Evolutionary conservation across 2,329 filamentous ascomycete species (phyloP).

Genomic region (Fusarium camptoceras): DNA sequence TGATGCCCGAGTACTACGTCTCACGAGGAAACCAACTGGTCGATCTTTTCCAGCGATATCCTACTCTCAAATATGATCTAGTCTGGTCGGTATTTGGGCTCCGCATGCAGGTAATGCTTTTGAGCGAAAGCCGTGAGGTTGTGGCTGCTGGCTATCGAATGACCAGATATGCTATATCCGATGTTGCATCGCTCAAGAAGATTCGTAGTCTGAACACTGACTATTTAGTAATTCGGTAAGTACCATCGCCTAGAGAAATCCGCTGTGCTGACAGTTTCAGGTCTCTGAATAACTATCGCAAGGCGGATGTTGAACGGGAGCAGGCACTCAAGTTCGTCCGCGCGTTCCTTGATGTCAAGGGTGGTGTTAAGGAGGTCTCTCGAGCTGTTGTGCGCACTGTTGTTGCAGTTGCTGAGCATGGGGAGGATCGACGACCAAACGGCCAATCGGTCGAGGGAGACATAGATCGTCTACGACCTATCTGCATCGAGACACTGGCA

Average conservation of each 20-base stretch:
- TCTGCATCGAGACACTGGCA: slow-evolving; percentile 91
- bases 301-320: slow-evolving; percentile 96
- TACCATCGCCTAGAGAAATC: not conserved
- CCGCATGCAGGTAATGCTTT: slow-evolving; percentile 92
- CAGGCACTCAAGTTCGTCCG: slow-evolving; percentile 97
- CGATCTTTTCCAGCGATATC: slow-evolving; percentile 94
- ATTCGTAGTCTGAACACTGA: slow-evolving; percentile 92
- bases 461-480: slow-evolving; percentile 87
- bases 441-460: slow-evolving; percentile 75
- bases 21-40: slow-evolving; percentile 91
- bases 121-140: slow-evolving; percentile 95
- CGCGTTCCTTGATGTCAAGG: slow-evolving; percentile 94
- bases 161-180: slow-evolving; percentile 93
- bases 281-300: slow-evolving; percentile 94
- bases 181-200: slow-evolving; percentile 86
- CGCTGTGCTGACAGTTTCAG: slow-evolving; percentile 49
- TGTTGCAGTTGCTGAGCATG: slow-evolving; percentile 88
- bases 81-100: slow-evolving; percentile 96
- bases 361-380: slow-evolving; percentile 88
- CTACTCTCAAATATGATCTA: slow-evolving; percentile 94
- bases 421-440: slow-evolving; percentile 86
- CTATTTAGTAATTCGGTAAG: slow-evolving; percentile 80
- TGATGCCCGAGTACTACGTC: slow-evolving; percentile 95
- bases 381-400: slow-evolving; percentile 88
- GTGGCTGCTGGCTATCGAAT: slow-evolving; percentile 94